phyloP scores from a whole-genome alignment of 179 eudicot genomes.

The Beta macrorhiza region DNA sequence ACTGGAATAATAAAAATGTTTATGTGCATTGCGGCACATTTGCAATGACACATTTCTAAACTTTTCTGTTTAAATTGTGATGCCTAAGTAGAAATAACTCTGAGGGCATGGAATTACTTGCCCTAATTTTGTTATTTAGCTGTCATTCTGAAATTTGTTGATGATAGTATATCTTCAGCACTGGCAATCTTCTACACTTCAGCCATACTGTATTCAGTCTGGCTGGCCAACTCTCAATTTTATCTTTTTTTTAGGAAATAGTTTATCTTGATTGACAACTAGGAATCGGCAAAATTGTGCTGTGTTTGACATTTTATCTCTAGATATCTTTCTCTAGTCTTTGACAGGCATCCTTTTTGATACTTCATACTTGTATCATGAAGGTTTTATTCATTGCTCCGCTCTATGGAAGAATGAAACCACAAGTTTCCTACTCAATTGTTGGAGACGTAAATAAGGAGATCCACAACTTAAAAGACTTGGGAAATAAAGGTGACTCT shows the following conservation, averaged over 20 bases:
- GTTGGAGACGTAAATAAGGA: conserved; percentile 36
- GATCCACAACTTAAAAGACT: conserved; percentile 33
- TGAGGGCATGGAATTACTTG: background rate
- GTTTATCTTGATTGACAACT: background rate
- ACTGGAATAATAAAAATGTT: background rate
- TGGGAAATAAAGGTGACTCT: conserved; percentile 31
- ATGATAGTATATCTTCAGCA: background rate
- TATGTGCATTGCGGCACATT: no score
- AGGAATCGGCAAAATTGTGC: background rate
- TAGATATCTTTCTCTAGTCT: background rate
- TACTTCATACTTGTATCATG: conserved; percentile 14
- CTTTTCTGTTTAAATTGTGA: background rate
- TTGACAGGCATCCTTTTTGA: conserved; percentile 1
- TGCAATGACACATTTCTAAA: background rate
- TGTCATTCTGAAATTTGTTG: background rate
- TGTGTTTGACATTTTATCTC: background rate
- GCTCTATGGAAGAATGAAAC: conserved; percentile 59
- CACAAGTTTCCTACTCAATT: conserved; percentile 41
- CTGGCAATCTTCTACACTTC: background rate
- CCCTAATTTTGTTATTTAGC: background rate
- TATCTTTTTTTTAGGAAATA: background rate
- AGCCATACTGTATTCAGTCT: background rate
- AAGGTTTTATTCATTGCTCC: conserved; percentile 87
- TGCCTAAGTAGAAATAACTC: background rate
- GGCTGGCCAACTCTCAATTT: background rate